Evolutionary conservation across 148 eudicot species (phyloP), one percentile per base, ranked within the genome.

Genomic region (Salicornia ramosissima): DNA sequence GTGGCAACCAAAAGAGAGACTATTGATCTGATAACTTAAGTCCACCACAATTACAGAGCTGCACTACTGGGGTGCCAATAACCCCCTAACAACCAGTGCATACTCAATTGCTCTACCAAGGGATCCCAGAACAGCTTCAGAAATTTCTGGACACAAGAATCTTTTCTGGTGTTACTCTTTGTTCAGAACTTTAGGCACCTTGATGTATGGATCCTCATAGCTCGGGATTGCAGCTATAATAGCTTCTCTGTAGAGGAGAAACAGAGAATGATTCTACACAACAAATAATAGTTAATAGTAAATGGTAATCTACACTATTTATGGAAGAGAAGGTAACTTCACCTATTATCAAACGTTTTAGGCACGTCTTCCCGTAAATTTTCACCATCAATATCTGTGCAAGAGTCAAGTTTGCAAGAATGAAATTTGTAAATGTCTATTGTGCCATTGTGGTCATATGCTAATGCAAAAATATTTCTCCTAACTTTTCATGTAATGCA

Each of bases 151-250:
- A 71, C 19, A 28, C 2, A 78, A 71, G 40, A 68, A 71, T 57
- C 80, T 72, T 71, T 36, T 67, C 52, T 51, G 16, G 49, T 19
- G 61, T 76, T 74, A 92, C 75, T 93, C 95, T 77, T 87, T 87
- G 84, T 86, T 87, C 77, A 94, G 67, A 68, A 90, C 89, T 77
- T 90, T 87, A 19, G 97, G 99, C 75, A 94, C 97, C 83, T 88
- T 88, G 75, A 94, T 87, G 67, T 86, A 94, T 39, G 97, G 84
- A 62, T 87, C 96, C 65, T 90, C 93, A 29, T 83, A 94, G 71
- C 81, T 83, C 54, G 97, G 99, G 26, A 94, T 77, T 25, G 87
- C 85, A 43, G 86, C 82, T 60, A 88, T 78, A 55, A 94, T 88
- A 65, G 85, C 89, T 65, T 94, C 91, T 85, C 97, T 90, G 39